Conservation (phyloP, 2,329 filamentous ascomycete genomes). For the Calonectria multiphialidica region DNA sequence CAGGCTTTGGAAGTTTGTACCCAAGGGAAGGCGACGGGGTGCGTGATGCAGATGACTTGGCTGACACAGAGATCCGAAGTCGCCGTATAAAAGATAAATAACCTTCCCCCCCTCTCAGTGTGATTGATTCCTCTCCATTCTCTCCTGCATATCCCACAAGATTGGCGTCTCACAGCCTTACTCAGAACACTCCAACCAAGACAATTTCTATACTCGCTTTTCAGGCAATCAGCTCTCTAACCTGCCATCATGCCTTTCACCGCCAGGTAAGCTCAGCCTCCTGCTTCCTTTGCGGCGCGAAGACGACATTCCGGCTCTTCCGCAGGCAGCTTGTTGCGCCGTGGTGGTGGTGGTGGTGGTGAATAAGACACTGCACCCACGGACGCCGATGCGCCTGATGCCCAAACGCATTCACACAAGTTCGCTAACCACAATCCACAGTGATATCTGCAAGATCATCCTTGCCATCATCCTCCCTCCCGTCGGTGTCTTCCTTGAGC, state of each 20-base stretch:
- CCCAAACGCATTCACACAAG: not conserved
- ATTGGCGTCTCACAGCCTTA: constrained; percentile 14
- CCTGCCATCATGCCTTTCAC: constrained; percentile 69
- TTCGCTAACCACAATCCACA: constrained; percentile 35
- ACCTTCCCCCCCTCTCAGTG: constrained; percentile 26
- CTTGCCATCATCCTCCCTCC: constrained; percentile 91
- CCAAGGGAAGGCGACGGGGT: constrained; percentile 23
- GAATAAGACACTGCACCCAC: not conserved
- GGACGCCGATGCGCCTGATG: not conserved
- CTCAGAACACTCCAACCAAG: constrained; percentile 14
- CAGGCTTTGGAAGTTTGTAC: constrained; percentile 30
- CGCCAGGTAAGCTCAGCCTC: constrained; percentile 59
- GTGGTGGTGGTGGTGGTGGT: not conserved
- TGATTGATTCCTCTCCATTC: not conserved
- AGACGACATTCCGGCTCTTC: constrained; percentile 38
- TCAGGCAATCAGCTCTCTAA: constrained; percentile 31
- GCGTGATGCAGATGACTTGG: constrained; percentile 29
- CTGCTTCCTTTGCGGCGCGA: constrained; percentile 4
- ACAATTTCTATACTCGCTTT: constrained; percentile 15
- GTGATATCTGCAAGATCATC: constrained; percentile 77
- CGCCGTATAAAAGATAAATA: constrained; percentile 40
- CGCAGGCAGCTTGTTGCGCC: constrained; percentile 23
- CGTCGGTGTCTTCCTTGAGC: constrained; percentile 94
- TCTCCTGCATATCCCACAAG: constrained; percentile 2
- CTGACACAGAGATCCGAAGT: constrained; percentile 26